Evolutionary conservation across 352 stramenopile genomes (phyloP).

Genomic region (Phytophthora citrophthora): DNA sequence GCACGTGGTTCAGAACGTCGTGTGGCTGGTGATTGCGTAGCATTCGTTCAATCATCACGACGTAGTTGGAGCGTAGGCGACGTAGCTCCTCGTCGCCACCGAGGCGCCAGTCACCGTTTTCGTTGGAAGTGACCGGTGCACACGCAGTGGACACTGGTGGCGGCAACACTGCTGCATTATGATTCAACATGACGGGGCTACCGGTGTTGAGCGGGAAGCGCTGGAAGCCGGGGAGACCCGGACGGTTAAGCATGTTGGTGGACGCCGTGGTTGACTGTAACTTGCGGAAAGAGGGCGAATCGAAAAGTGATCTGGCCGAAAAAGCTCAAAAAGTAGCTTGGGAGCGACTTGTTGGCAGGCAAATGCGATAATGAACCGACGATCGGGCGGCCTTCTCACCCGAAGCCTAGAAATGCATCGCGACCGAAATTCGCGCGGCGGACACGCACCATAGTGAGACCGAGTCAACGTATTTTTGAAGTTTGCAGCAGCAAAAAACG

Average conservation of each 20-base stretch:
- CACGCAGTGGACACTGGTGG: conserved; percentile 16
- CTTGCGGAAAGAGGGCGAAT: conserved; percentile 14
- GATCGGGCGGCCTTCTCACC: neutral
- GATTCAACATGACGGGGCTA: conserved; percentile 23
- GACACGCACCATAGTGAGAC: conserved; percentile 14
- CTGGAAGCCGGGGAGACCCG: conserved; percentile 64
- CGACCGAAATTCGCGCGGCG: conserved; percentile 4
- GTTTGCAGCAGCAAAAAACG: conserved; percentile 16
- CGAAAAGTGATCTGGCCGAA: conserved; percentile 12
- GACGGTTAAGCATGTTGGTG: conserved; percentile 62
- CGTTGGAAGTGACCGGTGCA: neutral
- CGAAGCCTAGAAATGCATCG: conserved; percentile 7
- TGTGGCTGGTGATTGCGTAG: conserved; percentile 64
- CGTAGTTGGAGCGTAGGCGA: conserved; percentile 50
- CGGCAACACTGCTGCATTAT: conserved; percentile 5
- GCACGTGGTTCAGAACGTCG: conserved; percentile 65
- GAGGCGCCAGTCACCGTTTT: conserved; percentile 41
- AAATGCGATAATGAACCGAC: conserved; percentile 24
- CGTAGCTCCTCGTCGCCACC: conserved; percentile 49
- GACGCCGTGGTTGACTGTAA: conserved; percentile 29
- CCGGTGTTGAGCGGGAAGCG: conserved; percentile 51
- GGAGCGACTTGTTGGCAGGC: neutral
- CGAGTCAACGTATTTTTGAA: conserved; percentile 32
- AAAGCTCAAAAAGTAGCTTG: conserved; percentile 1
- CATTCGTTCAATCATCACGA: conserved; percentile 67